Evolutionary conservation across 1,284 basidiomycete genomes (phyloP).

Genomic region (Cutaneotrichosporon daszewskae): DNA sequence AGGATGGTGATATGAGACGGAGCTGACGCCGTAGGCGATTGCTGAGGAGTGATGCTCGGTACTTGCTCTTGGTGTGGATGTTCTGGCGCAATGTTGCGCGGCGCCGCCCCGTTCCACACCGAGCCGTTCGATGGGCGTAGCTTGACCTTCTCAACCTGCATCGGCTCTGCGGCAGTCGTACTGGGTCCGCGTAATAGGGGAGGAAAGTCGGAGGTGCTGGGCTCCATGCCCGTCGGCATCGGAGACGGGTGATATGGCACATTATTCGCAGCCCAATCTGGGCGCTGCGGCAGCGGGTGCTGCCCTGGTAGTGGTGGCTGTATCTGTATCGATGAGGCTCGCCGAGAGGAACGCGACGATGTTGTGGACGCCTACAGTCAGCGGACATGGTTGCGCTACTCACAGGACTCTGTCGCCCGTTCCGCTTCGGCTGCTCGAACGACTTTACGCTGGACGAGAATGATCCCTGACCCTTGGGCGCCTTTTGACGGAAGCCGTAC

Average conservation of each 20-base stretch:
- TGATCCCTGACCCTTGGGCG: conserved; percentile 26
- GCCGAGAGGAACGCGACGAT: conserved; percentile 38
- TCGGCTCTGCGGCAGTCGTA: conserved; percentile 36
- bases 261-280: conserved; percentile 45
- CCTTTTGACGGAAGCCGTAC: conserved; percentile 35
- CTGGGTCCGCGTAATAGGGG: conserved; percentile 22
- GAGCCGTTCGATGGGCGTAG: conserved; percentile 15
- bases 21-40: conserved; percentile 1
- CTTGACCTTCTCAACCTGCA: conserved; percentile 41
- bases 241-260: conserved; percentile 42
- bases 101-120: conserved; percentile 30
- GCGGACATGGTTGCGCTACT: conserved; percentile 8
- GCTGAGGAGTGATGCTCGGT: background rate
- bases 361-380: conserved; percentile 28
- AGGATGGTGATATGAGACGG: conserved; percentile 7
- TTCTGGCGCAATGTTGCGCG: background rate
- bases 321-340: conserved; percentile 31
- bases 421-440: conserved; percentile 16
- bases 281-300: conserved; percentile 40
- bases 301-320: conserved; percentile 29
- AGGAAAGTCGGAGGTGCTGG: conserved; percentile 33
- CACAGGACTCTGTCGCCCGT: conserved; percentile 41
- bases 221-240: conserved; percentile 14
- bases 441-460: conserved; percentile 8
- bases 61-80: background rate